These are phyloP conservation scores for Lachnellula hyalina DNA, from an alignment of 2,329 filamentous ascomycete species.

Conservation along the genomic window DNA sequence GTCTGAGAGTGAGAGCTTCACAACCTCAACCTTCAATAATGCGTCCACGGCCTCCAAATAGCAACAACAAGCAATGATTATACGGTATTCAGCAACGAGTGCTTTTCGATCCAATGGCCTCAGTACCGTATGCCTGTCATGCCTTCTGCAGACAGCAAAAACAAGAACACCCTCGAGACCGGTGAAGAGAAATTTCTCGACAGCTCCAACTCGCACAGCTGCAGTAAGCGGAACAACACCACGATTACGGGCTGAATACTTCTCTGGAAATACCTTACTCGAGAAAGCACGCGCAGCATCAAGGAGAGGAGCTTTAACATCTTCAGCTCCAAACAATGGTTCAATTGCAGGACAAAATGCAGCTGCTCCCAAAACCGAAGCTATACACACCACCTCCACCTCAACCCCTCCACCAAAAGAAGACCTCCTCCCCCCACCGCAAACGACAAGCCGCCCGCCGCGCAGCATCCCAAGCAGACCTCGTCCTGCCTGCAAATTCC, in stretches of 20 bases:
- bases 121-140: constrained; percentile 23
- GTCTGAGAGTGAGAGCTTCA: too few relatives aligned
- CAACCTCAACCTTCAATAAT: constrained; percentile 1
- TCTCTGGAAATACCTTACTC: constrained; percentile 25
- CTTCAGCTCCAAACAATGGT: constrained; percentile 10
- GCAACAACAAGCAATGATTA: constrained; percentile 27
- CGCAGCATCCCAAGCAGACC: constrained; percentile 21
- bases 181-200: constrained; percentile 22
- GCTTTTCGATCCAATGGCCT: constrained; percentile 23
- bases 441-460: constrained; percentile 25
- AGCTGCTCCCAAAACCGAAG: constrained; percentile 7
- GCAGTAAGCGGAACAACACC: constrained; percentile 14
- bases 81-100: constrained; percentile 23
- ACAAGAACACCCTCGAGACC: constrained; percentile 1
- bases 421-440: constrained; percentile 30
- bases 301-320: constrained; percentile 19
- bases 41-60: constrained; percentile 5
- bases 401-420: constrained; percentile 8
- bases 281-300: constrained; percentile 15
- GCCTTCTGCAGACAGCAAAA: constrained; percentile 11
- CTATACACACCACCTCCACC: not conserved
- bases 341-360: constrained; percentile 15
- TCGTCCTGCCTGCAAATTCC: constrained; percentile 42
- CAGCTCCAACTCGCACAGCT: constrained; percentile 19
- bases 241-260: constrained; percentile 25